Evolutionary conservation across 805 yeast species (phyloP).

Genomic region (Priceomyces carsonii): DNA sequence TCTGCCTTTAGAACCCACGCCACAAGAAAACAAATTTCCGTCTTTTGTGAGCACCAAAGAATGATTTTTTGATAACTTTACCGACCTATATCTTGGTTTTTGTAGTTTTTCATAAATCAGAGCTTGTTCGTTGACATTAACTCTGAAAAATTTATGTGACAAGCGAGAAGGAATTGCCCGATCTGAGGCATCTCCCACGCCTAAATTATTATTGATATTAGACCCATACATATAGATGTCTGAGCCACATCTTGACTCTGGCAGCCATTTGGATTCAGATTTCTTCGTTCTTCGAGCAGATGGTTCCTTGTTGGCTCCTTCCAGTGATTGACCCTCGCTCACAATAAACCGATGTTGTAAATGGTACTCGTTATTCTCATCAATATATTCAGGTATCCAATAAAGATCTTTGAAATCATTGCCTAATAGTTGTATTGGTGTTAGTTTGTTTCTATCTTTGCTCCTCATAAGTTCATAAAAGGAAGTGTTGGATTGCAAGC

Average conservation of each 20-base stretch:
- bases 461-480: conserved; percentile 44
- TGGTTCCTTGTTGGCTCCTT: not conserved
- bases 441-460: conserved; percentile 68
- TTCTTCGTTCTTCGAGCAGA: not conserved
- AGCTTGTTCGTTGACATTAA: conserved; percentile 5
- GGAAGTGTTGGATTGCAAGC: conserved; percentile 22
- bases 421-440: conserved; percentile 70
- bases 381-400: conserved; percentile 45
- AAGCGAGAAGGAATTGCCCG: conserved; percentile 41
- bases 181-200: conserved; percentile 62
- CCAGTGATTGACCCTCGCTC: not conserved
- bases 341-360: conserved; percentile 20
- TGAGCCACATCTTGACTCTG: conserved; percentile 51
- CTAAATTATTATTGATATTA: conserved; percentile 61
- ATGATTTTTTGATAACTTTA: conserved; percentile 65
- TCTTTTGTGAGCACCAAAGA: conserved; percentile 59
- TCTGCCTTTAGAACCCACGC: conserved; percentile 70
- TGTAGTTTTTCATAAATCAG: conserved; percentile 15
- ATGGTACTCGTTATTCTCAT: conserved; percentile 32
- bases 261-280: conserved; percentile 40
- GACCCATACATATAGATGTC: conserved; percentile 63
- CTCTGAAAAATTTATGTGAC: conserved; percentile 28
- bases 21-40: conserved; percentile 59
- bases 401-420: conserved; percentile 45
- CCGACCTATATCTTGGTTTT: conserved; percentile 47